Conservation (phyloP, 2,329 filamentous ascomycete species). For the Ceratocystis cubensis region DNA sequence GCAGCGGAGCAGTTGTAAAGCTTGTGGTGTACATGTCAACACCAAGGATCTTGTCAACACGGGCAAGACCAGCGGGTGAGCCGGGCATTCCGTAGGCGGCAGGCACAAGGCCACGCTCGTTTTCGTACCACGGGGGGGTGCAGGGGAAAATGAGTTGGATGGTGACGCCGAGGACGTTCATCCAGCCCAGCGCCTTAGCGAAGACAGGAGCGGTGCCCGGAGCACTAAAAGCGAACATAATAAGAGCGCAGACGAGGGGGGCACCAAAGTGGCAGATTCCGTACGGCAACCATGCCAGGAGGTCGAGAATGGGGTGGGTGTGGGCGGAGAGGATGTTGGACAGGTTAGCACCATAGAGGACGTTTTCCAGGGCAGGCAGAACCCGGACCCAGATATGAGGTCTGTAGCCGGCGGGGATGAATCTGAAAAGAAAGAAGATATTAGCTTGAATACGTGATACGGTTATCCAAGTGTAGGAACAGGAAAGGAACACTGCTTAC, state of each 20-base stretch:
- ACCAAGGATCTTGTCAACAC: constrained; percentile 80
- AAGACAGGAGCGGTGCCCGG: constrained; percentile 77
- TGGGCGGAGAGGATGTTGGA: constrained; percentile 92
- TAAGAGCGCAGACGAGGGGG: constrained; percentile 61
- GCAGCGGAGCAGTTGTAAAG: constrained; percentile 80
- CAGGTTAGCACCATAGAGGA: constrained; percentile 87
- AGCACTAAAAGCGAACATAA: constrained; percentile 80
- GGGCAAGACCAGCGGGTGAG: constrained; percentile 75
- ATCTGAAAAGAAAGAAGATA: constrained; percentile 39
- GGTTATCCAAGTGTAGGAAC: background rate
- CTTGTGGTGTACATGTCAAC: constrained; percentile 86
- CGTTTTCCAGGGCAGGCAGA: constrained; percentile 86
- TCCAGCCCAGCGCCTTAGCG: constrained; percentile 78
- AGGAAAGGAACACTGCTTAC: constrained; percentile 42
- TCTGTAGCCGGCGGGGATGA: constrained; percentile 77
- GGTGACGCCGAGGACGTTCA: constrained; percentile 76
- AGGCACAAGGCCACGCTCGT: constrained; percentile 76
- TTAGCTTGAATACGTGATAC: background rate
- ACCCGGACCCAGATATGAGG: constrained; percentile 94
- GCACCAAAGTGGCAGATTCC: constrained; percentile 82
- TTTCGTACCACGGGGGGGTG: constrained; percentile 95
- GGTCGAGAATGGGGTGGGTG: constrained; percentile 68
- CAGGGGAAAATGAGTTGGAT: constrained; percentile 88
- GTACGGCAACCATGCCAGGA: constrained; percentile 88
- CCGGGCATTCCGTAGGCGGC: constrained; percentile 87